Conservation (phyloP, 495 filamentous ascomycete genomes). For the Talaromyces proteolyticus region DNA sequence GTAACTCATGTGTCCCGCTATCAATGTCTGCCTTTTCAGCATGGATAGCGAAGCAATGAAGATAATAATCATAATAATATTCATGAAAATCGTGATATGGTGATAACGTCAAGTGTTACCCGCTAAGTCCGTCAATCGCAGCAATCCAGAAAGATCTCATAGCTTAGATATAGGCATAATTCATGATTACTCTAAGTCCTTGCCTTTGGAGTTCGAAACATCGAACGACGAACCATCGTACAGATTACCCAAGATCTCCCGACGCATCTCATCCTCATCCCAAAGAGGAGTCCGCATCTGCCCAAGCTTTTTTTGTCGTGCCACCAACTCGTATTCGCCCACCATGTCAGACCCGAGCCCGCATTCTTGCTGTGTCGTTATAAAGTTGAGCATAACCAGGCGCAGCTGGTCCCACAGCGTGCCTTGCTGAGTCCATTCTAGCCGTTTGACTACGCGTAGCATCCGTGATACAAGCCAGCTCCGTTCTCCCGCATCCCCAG, state of each 20-base stretch:
- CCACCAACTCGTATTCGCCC: conserved; percentile 13
- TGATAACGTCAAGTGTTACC: too few species aligned
- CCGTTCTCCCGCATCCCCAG: conserved; percentile 12
- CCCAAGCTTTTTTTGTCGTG: conserved; percentile 12
- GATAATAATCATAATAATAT: too few species aligned
- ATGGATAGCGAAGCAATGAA: too few species aligned
- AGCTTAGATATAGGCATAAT: too few species aligned
- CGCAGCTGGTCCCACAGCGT: conserved; percentile 21
- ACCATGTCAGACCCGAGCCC: conserved; percentile 15
- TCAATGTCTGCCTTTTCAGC: too few species aligned
- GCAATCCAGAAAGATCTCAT: too few species aligned
- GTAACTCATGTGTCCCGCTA: too few species aligned
- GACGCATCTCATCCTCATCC: conserved; percentile 19
- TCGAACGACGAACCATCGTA: background rate
- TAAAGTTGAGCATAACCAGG: conserved; percentile 15
- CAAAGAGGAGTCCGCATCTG: conserved; percentile 13
- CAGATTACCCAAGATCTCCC: conserved; percentile 13
- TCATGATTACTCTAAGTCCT: background rate
- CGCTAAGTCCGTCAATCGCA: too few species aligned
- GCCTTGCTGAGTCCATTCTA: conserved; percentile 23
- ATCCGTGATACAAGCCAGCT: conserved; percentile 25
- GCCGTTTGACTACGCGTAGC: conserved; percentile 19
- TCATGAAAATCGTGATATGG: too few species aligned
- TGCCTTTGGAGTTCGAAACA: background rate
- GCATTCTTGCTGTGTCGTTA: conserved; percentile 21